Evolutionary conservation across 176 grass and related monocot genomes (phyloP), one percentile per base, ranked within the genome.

Genomic region (Oryza meridionalis): DNA sequence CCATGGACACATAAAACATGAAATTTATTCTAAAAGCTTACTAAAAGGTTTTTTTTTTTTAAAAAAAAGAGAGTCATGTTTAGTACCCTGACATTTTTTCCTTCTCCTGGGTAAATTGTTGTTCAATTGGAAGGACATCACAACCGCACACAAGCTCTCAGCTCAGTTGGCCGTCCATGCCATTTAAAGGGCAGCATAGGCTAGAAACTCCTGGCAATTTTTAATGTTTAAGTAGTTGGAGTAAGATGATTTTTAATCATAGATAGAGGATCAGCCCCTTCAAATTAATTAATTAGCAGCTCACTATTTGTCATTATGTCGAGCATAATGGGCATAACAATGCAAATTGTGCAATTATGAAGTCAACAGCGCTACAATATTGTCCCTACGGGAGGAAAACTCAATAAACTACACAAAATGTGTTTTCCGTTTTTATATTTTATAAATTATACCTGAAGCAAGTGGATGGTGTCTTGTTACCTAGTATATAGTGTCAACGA

Each of bases 321-420:
- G 25, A 66, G 29, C 31, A 84, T 53, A 84, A 16, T 74, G 58
- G 35, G 32, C 35, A 70, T 61, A 69, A 15, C 31, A 44, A 49
- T 65, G 67, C 67, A 33, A 29, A 24, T 76, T 76, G 38, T 49
- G 58, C 17, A 77, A 31, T 29, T 70, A 22, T 45, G 7, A 77
- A 45, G 73, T 32, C 49, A 69, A 70, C 66, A 76, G 19, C 29
- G 5, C 31, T 44, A 14, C 11, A 6, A 63, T 45, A 33, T 68
- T 67, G 64, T 68, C 43, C 63, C 9, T 9, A 22, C 21, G 0
- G 24, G 22, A 19, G 35, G 15, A 13, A 76, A 61, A 61, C 9
- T 38, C 26, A 4, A 6, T 61, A 59, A 59, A 59, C 45, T 38
- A 22, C 10, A 59, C 4, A 76, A 55, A 76, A 47, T 35, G 17